A percentile compares a stretch with the other conserved stretches of the same genome.
Conservation (phyloP, 148 eudicot genomes). For the Rhododendron kiyosumense region DNA sequence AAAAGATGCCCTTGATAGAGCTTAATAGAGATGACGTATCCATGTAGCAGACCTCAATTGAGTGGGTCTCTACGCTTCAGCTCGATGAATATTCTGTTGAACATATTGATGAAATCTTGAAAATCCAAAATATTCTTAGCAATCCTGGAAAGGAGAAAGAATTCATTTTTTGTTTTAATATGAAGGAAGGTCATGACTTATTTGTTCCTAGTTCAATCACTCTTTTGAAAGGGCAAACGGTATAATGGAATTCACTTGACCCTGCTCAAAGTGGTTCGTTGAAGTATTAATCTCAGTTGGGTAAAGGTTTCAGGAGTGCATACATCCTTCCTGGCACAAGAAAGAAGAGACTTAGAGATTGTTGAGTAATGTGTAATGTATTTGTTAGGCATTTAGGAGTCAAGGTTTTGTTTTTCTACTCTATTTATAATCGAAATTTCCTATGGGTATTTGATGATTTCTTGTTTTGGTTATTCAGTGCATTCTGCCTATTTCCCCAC, state of each 20-base stretch:
- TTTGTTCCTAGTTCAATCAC: no score
- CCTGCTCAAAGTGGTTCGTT: background rate
- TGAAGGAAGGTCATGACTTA: background rate
- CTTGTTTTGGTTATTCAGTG: background rate
- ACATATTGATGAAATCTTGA: background rate
- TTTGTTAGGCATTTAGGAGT: background rate
- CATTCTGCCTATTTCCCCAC: background rate
- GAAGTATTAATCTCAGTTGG: background rate
- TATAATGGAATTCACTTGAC: background rate
- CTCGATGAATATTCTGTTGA: background rate
- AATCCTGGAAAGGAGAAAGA: no score
- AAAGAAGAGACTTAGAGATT: background rate
- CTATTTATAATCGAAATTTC: background rate
- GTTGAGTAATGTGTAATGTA: background rate
- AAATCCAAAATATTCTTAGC: background rate
- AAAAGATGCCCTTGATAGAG: background rate
- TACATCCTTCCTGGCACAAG: background rate
- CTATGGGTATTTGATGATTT: background rate
- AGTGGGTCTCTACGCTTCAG: background rate
- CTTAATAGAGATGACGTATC: background rate
- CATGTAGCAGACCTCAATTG: background rate
- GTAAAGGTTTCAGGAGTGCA: background rate
- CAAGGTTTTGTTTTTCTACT: background rate
- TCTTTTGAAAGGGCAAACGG: background rate
- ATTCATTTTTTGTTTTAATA: background rate